phyloP scores from a whole-genome alignment of 768 basidiomycete genomes.

The Pisolithus orientalis region DNA sequence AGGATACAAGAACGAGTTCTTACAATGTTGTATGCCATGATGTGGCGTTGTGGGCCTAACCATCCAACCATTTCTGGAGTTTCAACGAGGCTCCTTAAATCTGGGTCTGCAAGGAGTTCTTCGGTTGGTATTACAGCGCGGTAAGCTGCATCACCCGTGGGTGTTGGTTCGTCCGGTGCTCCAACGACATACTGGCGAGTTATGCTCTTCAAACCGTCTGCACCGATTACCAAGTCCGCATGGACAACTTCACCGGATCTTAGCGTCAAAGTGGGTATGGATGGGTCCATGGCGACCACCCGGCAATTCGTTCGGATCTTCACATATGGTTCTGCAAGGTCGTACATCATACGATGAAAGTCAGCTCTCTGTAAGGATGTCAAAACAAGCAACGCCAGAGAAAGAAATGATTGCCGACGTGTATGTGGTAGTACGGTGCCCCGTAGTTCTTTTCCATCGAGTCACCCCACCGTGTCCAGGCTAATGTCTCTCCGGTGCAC shows the following conservation, averaged over 20 bases:
- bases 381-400: not conserved
- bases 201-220: constrained; percentile 49
- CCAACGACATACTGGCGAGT: constrained; percentile 46
- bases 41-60: constrained; percentile 48
- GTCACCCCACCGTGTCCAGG: constrained; percentile 31
- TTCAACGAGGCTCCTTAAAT: constrained; percentile 45
- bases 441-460: constrained; percentile 27
- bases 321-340: constrained; percentile 31
- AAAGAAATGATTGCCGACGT: constrained; percentile 19
- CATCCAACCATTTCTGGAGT: constrained; percentile 48
- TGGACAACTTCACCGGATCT: constrained; percentile 36
- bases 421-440: constrained; percentile 28
- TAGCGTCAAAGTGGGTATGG: constrained; percentile 30
- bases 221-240: constrained; percentile 42
- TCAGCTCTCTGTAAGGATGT: constrained; percentile 35
- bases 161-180: constrained; percentile 35
- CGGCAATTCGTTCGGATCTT: constrained; percentile 31
- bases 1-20: constrained; percentile 8
- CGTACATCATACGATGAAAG: constrained; percentile 34
- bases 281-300: constrained; percentile 31
- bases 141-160: constrained; percentile 62
- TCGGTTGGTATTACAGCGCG: constrained; percentile 45
- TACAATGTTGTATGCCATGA: constrained; percentile 42
- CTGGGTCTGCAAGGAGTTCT: constrained; percentile 43
- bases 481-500: constrained; percentile 30